Percentiles rank a stretch among this genome's conserved stretches.
Conservation (phyloP, 805 yeast genomes). For the Wickerhamomyces queroliae region DNA sequence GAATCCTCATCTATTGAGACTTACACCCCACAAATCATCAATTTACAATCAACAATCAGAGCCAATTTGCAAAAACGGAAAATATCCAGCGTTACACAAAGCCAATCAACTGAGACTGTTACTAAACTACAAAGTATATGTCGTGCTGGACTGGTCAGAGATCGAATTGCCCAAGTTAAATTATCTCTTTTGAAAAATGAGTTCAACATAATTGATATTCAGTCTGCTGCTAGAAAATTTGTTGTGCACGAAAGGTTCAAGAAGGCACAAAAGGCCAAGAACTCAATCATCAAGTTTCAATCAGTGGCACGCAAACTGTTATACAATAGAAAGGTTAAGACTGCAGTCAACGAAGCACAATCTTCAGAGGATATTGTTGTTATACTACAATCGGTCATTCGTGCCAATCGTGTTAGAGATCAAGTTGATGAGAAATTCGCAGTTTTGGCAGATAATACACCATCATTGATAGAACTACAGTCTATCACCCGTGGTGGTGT, state of each 20-base stretch:
- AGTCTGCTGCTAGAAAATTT: constrained; percentile 13
- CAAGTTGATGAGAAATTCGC: background rate
- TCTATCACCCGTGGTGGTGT: constrained; percentile 44
- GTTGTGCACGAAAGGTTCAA: background rate
- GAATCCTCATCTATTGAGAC: constrained; percentile 21
- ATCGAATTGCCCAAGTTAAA: constrained; percentile 8
- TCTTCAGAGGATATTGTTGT: constrained; percentile 22
- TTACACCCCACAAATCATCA: constrained; percentile 18
- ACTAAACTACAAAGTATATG: constrained; percentile 34
- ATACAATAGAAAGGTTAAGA: constrained; percentile 16
- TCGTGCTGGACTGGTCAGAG: constrained; percentile 35
- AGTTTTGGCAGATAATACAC: constrained; percentile 1
- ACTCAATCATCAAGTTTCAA: constrained; percentile 27
- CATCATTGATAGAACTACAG: constrained; percentile 41
- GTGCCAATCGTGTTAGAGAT: constrained; percentile 20
- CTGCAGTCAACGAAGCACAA: constrained; percentile 15
- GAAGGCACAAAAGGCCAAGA: constrained; percentile 4
- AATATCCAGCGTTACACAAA: constrained; percentile 2
- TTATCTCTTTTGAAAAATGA: constrained; percentile 12
- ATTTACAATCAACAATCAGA: constrained; percentile 31
- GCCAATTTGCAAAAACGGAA: constrained; percentile 20
- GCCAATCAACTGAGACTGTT: constrained; percentile 8
- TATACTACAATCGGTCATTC: constrained; percentile 34
- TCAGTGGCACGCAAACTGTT: constrained; percentile 29
- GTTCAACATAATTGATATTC: constrained; percentile 11